Conservation (phyloP, 2,329 filamentous ascomycete species). For the Talaromyces islandicus region DNA sequence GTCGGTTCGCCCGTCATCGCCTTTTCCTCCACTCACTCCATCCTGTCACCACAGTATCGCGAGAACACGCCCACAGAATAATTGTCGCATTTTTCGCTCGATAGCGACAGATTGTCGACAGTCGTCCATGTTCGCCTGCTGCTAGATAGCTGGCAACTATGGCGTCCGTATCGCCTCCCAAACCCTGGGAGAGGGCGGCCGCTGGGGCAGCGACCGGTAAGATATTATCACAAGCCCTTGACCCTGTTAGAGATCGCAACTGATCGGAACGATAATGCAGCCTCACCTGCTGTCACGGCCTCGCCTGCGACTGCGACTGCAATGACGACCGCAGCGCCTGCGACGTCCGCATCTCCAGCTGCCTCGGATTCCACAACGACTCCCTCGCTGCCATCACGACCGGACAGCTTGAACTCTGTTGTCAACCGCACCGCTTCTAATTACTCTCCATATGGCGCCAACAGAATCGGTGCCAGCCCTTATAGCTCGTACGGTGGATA, state of each 20-base stretch:
- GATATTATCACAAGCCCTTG: background rate
- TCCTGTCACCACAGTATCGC: background rate
- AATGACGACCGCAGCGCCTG: slow-evolving; percentile 32
- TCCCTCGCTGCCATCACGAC: slow-evolving; percentile 61
- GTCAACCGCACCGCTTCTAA: slow-evolving; percentile 84
- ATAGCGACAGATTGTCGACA: background rate
- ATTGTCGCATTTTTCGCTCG: background rate
- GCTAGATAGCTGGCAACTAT: slow-evolving; percentile 29
- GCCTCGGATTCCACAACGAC: slow-evolving; percentile 41
- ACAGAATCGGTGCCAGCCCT: slow-evolving; percentile 49
- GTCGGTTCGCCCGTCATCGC: background rate
- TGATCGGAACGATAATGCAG: background rate
- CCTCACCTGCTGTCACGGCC: slow-evolving; percentile 17
- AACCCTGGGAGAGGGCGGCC: slow-evolving; percentile 89
- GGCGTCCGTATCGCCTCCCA: slow-evolving; percentile 74
- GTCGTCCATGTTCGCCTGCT: slow-evolving; percentile 24
- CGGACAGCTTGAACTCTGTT: slow-evolving; percentile 68
- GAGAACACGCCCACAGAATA: background rate
- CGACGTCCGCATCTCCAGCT: slow-evolving; percentile 37
- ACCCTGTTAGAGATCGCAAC: background rate
- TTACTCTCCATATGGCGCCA: slow-evolving; percentile 62
- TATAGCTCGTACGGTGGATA: slow-evolving; percentile 47
- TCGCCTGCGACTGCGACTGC: slow-evolving; percentile 33
- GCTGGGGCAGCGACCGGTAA: slow-evolving; percentile 22
- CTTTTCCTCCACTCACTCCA: background rate